Base-by-base conservation (phyloP, 2,329 filamentous ascomycete genomes). In the Septoria petroselini region DNA sequence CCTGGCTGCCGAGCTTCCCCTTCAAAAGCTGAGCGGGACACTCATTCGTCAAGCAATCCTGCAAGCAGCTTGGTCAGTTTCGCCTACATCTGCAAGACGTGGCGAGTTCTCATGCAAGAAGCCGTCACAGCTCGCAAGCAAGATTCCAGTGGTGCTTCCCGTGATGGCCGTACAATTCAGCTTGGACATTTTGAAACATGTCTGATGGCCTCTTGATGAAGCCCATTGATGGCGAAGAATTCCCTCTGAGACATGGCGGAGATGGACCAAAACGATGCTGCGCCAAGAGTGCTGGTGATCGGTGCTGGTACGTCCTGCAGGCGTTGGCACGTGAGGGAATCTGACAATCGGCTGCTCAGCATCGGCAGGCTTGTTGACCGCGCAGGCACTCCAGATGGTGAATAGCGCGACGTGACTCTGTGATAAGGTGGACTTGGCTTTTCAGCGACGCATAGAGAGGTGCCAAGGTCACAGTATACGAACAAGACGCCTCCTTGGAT, bases 341-440 rank as follows among this genome's bases (percentile, higher is more conserved):
- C 48, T 52, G 39, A 52, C 33, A 37, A 41, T 4, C 35, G 38
- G 18, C n/a, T 31, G 9, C 17, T 12, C 44, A 57, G 54, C 50
- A 46, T 50, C 54, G 33, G 54, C 54, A 6, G 54, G 54, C 33
- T 38, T 57, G n/a, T 41, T 57, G 41, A 54, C 50, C n/a, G 54
- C 54, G 11, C 54, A 57, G 27, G 50, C 54, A 30, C 37, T 57
- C 31, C 54, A 57, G 27, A 54, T 54, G 51, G 54, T 54, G 29
- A 8, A 50, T 29, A 33, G 19, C 12, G 37, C 14, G n/a, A 18
- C 8, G 7, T 17, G 19, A 14, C n/a, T 12, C 14, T 18, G 6
- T 7, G 17, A 21, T 4, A 38, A 15, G 15, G 9, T 1, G 17
- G 6, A 14, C 17, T 11, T 5, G 25, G n/a, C 42, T 35, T n/a